Percentiles rank a stretch among this genome's conserved stretches.
Evolutionary conservation across 441 rosid species (phyloP).

Genomic region (Sinapis alba): DNA sequence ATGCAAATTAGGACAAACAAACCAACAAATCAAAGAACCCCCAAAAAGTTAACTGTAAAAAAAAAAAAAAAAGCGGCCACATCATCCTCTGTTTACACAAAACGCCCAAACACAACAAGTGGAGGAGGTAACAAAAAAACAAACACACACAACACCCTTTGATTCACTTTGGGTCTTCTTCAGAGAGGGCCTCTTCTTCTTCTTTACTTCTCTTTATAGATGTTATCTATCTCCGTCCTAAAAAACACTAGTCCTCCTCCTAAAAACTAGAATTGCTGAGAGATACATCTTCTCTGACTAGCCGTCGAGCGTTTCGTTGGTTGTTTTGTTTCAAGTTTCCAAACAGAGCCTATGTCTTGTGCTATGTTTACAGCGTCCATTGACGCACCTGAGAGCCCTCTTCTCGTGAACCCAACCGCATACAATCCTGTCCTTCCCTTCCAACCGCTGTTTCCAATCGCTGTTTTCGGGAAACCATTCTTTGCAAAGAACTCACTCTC

Average conservation of each 20-base stretch:
- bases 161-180: conserved; percentile 48
- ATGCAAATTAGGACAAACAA: conserved; percentile 1
- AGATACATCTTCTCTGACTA: conserved; percentile 78
- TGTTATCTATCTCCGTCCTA: conserved; percentile 32
- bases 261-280: conserved; percentile 54
- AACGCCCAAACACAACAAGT: conserved; percentile 51
- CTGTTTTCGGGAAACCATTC: conserved; percentile 74
- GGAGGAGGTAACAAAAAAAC: conserved; percentile 40
- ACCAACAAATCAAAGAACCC: conserved; percentile 30
- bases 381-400: conserved; percentile 87
- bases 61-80: conserved; percentile 47
- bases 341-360: conserved; percentile 69
- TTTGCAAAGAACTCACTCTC: conserved; percentile 80
- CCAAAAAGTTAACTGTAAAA: neutral
- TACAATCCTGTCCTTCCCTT: conserved; percentile 82
- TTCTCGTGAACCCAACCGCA: conserved; percentile 92
- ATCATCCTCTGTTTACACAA: conserved; percentile 60
- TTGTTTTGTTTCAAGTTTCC: conserved; percentile 67
- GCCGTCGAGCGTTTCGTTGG: conserved; percentile 51
- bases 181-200: conserved; percentile 66
- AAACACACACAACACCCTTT: conserved; percentile 35
- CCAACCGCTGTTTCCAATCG: conserved; percentile 69
- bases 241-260: conserved; percentile 12
- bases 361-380: conserved; percentile 70
- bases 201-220: conserved; percentile 7